These are phyloP conservation scores for Salvia sclarea DNA, from an alignment of 305 asterid species.

Conservation along the genomic window DNA sequence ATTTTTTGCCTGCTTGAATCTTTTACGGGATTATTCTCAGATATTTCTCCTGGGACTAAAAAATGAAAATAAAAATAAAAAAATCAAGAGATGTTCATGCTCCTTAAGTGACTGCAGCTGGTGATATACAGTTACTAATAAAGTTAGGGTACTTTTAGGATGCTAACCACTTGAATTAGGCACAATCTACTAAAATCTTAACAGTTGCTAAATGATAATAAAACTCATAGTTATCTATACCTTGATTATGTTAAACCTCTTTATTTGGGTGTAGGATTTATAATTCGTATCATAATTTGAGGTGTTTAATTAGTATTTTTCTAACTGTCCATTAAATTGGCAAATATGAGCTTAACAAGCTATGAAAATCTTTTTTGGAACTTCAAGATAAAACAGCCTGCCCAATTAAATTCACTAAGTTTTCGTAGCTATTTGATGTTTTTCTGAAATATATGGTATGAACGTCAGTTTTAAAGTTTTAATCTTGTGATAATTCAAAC, in stretches of 20 bases:
- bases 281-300: not conserved
- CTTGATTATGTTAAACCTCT: not conserved
- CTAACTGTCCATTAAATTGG: not conserved
- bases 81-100: slow-evolving; percentile 4
- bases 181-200: not conserved
- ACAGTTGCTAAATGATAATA: not conserved
- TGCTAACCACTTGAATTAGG: slow-evolving; percentile 2
- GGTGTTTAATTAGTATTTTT: not conserved
- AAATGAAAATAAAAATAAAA: no score
- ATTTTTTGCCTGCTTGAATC: not conserved
- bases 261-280: not conserved
- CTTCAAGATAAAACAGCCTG: not conserved
- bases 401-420: not conserved
- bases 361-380: not conserved
- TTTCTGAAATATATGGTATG: not conserved
- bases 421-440: not conserved
- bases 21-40: not conserved
- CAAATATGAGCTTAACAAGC: not conserved
- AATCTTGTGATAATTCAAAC: not conserved
- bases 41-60: no score
- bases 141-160: not conserved
- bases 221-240: not conserved
- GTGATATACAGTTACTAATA: not conserved
- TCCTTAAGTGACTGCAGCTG: slow-evolving; percentile 5
- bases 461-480: not conserved